These are phyloP conservation scores for Pleoardoris graminearum DNA, from an alignment of 2,329 filamentous ascomycete genomes.

Conservation along the genomic window DNA sequence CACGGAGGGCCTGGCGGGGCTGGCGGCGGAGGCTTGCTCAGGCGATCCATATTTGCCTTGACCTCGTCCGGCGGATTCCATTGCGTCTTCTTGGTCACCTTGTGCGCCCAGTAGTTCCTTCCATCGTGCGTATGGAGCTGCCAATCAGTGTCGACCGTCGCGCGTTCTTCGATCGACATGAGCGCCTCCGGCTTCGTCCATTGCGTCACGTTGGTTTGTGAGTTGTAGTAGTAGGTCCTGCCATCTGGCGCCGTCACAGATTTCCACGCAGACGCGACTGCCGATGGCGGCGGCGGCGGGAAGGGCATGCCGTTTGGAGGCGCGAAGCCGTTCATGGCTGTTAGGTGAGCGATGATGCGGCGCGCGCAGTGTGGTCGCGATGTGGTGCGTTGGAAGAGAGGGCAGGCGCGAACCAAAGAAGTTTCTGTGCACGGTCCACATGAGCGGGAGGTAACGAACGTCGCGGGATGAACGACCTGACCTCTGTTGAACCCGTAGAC, in stretches of 20 bases:
- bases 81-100: slow-evolving; percentile 85
- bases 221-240: slow-evolving; percentile 88
- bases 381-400: slow-evolving; percentile 4
- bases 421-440: slow-evolving; percentile 4
- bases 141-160: slow-evolving; percentile 82
- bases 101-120: slow-evolving; percentile 91
- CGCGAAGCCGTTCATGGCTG: slow-evolving; percentile 62
- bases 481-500: too few species aligned
- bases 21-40: slow-evolving; percentile 52
- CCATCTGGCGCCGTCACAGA: slow-evolving; percentile 81
- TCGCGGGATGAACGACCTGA: not conserved
- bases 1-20: slow-evolving; percentile 54
- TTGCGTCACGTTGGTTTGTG: slow-evolving; percentile 81
- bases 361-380: not conserved
- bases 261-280: slow-evolving; percentile 63
- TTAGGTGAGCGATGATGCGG: not conserved
- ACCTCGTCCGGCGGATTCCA: slow-evolving; percentile 86
- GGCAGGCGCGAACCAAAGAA: slow-evolving; percentile 3
- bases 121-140: slow-evolving; percentile 90
- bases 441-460: not conserved
- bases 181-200: slow-evolving; percentile 93
- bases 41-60: slow-evolving; percentile 74
- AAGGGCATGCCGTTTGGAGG: slow-evolving; percentile 54
- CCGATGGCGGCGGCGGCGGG: slow-evolving; percentile 18
- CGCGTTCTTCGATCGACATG: slow-evolving; percentile 73